These are phyloP conservation scores for Lepidium aucheri DNA, from an alignment of 345 rosid species.

Conservation along the genomic window DNA sequence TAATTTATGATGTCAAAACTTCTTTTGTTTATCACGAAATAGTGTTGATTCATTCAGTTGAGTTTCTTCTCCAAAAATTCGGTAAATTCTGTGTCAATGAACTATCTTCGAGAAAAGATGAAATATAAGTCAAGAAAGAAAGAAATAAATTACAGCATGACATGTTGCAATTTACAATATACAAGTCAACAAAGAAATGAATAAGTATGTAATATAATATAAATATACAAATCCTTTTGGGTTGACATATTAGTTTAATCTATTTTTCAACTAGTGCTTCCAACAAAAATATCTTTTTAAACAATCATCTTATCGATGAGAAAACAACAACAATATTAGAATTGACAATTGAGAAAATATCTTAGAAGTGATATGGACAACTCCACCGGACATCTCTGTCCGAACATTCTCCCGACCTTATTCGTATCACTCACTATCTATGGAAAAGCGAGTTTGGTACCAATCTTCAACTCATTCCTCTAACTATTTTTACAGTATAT, in stretches of 20 bases:
- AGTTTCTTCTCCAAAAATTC: neutral
- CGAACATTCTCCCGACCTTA: slow-evolving; percentile 13
- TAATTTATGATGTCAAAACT: neutral
- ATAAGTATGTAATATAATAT: neutral
- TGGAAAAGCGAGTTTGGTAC: neutral
- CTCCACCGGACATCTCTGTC: slow-evolving; percentile 1
- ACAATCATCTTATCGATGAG: neutral
- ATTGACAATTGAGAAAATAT: neutral
- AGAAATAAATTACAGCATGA: neutral
- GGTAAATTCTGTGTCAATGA: neutral
- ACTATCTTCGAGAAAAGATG: neutral
- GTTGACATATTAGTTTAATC: slow-evolving; percentile 19
- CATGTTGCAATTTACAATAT: neutral
- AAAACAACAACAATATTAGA: slow-evolving; percentile 5
- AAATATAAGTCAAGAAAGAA: neutral
- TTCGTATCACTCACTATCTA: neutral
- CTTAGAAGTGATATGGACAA: slow-evolving; percentile 12
- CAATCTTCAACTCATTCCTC: neutral
- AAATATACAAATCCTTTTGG: neutral
- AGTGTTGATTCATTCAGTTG: neutral
- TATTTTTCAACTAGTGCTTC: slow-evolving; percentile 9
- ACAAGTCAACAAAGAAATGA: slow-evolving; percentile 12
- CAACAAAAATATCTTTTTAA: neutral
- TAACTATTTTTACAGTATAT: neutral
- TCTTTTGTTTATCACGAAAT: neutral